phyloP scores from a whole-genome alignment of 495 filamentous ascomycete genomes.

The Aspergillus wentii region DNA sequence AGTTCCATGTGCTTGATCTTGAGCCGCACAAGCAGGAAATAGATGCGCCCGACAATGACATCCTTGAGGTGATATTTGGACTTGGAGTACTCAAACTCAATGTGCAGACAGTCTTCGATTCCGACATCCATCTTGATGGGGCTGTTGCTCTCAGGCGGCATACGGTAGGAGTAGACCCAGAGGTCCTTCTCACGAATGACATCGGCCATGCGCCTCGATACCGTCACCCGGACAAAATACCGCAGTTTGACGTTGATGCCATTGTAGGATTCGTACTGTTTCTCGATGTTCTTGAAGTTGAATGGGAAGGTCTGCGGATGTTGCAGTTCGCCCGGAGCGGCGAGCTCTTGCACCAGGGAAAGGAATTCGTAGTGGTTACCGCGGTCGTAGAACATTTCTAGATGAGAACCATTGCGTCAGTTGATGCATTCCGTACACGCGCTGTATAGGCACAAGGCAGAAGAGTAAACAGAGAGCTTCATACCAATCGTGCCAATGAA shows the following conservation, averaged over 20 bases:
- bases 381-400: conserved; percentile 99
- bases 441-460: too few relatives aligned
- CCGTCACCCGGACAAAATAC: conserved; percentile 96
- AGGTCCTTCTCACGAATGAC: conserved; percentile 99
- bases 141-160: conserved; percentile 96
- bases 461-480: too few relatives aligned
- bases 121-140: conserved; percentile 99
- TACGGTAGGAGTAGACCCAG: conserved; percentile 98
- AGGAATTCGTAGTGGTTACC: conserved; percentile 99
- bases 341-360: conserved; percentile 90
- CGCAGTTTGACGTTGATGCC: conserved; percentile 98
- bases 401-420: too few relatives aligned
- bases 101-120: conserved; percentile 98
- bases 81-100: conserved; percentile 99
- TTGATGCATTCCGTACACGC: conserved; percentile 4
- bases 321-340: conserved; percentile 92
- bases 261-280: conserved; percentile 99
- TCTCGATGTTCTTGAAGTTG: conserved; percentile 99
- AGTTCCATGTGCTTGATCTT: conserved; percentile 99
- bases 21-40: conserved; percentile 93
- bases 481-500: conserved; percentile 98
- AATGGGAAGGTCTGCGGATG: conserved; percentile 99
- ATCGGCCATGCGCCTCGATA: conserved; percentile 93
- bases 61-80: conserved; percentile 99
- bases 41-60: conserved; percentile 98